These are phyloP conservation scores for Porodaedalea pini DNA, from an alignment of 1,284 basidiomycete genomes.

Conservation along the genomic window DNA sequence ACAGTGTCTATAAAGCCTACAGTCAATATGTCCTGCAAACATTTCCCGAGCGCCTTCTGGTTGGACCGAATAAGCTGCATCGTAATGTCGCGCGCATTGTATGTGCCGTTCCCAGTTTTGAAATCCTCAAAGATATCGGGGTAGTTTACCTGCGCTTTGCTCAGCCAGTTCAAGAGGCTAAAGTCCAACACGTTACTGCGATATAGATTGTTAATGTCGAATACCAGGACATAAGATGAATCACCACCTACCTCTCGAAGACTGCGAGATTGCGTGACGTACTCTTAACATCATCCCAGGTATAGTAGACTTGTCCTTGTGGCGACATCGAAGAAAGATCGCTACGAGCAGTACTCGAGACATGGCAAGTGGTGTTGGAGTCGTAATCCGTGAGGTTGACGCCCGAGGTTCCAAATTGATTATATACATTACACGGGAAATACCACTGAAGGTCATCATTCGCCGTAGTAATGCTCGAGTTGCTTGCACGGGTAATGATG, in stretches of 20 bases:
- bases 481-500: conserved; percentile 69
- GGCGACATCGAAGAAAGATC: conserved; percentile 48
- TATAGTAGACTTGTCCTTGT: conserved; percentile 88
- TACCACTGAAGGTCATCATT: conserved; percentile 75
- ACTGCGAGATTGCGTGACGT: conserved; percentile 79
- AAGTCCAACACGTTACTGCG: conserved; percentile 85
- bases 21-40: conserved; percentile 81
- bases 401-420: conserved; percentile 63
- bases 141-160: conserved; percentile 72
- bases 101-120: conserved; percentile 67
- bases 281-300: conserved; percentile 82
- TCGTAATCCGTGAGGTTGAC: conserved; percentile 73
- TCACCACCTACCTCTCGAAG: conserved; percentile 72
- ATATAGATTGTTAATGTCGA: conserved; percentile 7
- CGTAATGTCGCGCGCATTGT: conserved; percentile 81
- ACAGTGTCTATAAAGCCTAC: conserved; percentile 94
- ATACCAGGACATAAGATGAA: neutral
- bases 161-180: conserved; percentile 80
- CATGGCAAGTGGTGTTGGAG: conserved; percentile 68
- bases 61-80: conserved; percentile 73
- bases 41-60: conserved; percentile 67
- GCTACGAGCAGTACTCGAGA: conserved; percentile 48
- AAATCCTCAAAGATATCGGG: conserved; percentile 81
- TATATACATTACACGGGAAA: conserved; percentile 91
- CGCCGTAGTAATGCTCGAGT: conserved; percentile 62